Conservation (phyloP, 1,284 basidiomycete species). For the Moesziomyces antarcticus region DNA sequence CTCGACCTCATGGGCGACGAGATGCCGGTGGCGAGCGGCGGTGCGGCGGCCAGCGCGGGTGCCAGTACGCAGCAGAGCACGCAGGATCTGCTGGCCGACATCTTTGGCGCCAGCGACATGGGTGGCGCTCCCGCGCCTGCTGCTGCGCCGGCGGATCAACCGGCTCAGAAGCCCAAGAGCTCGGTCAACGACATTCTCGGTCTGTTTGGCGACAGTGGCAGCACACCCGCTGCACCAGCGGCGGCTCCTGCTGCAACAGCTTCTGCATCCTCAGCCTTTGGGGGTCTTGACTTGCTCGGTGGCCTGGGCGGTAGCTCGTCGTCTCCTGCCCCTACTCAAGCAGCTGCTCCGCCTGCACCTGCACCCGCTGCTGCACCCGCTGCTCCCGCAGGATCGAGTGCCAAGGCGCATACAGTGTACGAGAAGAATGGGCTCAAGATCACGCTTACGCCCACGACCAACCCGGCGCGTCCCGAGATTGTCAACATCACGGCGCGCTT, state of each 20-base stretch:
- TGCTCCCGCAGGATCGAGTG: constrained; percentile 66
- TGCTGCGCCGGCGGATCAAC: constrained; percentile 12
- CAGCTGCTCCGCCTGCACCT: constrained; percentile 77
- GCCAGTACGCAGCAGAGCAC: constrained; percentile 73
- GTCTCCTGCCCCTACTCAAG: constrained; percentile 67
- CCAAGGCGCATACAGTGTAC: constrained; percentile 83
- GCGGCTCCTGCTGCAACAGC: constrained; percentile 54
- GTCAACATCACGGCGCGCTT: constrained; percentile 91
- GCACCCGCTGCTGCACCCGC: constrained; percentile 68
- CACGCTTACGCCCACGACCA: constrained; percentile 86
- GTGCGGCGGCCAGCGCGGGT: constrained; percentile 7
- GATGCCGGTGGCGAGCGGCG: constrained; percentile 31
- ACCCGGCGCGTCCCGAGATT: constrained; percentile 81
- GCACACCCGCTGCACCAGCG: constrained; percentile 60
- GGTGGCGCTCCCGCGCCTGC: constrained; percentile 66
- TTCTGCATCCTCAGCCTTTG: constrained; percentile 20
- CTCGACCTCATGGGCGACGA: constrained; percentile 64
- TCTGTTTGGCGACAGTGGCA: constrained; percentile 76
- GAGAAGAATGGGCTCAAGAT: constrained; percentile 90
- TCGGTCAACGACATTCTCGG: constrained; percentile 90
- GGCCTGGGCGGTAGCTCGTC: constrained; percentile 25
- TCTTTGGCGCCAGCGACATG: constrained; percentile 78
- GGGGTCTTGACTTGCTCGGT: constrained; percentile 65
- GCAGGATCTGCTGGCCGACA: constrained; percentile 90
- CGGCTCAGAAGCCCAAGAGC: constrained; percentile 69